Base-by-base conservation (phyloP, 257 asterid species). In the Paulownia fortunei region DNA sequence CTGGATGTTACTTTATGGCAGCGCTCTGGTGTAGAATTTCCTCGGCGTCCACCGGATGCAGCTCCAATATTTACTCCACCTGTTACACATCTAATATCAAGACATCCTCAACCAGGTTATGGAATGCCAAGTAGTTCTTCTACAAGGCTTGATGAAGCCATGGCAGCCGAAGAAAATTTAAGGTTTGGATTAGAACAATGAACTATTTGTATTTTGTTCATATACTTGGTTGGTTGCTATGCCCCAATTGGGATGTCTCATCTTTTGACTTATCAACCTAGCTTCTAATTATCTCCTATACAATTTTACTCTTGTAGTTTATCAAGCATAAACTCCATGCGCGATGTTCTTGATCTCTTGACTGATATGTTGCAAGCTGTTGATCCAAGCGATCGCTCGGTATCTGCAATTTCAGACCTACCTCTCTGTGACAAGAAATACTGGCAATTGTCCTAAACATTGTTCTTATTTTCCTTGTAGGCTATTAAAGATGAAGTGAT, bases 91-190 rank as follows among this genome's bases (percentile, higher is more conserved):
- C 88, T 91, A 64, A 80, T 77, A 54, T 19, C 84, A 5, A 85
- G 90, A 75, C 85, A 73, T 60, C 91, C 95, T 63, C 98, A 86
- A 80, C 94, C 97, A 59, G 91, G 97, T n/a, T n/a, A n/a, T 83
- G 99, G 98, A 78, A 96, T 93, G 97, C 94, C 99, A 19, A 89
- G 89, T 84, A 92, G 89, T 79, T 93, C 99, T 71, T 84, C 97
- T 26, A 85, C 88, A 5, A 87, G 97, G 83, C 99, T 96, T 27
- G 97, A 91, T 70, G 92, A 93, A 84, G 97, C 94, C 54, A 93
- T 96, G 99, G 92, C 88, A 70, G 89, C 88, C 5, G 97, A 79
- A n/a, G n/a, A n/a, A 81, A 89, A 37, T 76, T 75, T 96, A 74
- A 91, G 99, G 99, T 93, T 73, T 66, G 72, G 68, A 32, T n/a